Conservation (phyloP, 176 grass and related monocot species). For the Carex parvula region DNA sequence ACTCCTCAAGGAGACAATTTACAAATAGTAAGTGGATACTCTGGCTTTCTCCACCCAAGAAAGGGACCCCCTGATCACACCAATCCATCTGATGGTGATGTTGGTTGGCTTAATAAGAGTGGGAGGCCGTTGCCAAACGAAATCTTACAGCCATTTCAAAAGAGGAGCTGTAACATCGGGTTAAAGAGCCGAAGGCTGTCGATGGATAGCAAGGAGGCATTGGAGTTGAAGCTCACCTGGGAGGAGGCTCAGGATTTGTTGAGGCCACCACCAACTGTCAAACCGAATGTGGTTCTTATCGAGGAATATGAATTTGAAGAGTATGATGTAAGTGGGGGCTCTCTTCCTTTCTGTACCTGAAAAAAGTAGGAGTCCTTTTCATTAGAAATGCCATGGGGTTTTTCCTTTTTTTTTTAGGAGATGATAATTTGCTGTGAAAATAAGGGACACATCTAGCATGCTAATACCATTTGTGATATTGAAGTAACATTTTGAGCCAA, state of each 20-base stretch:
- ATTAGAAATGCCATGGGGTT: background rate
- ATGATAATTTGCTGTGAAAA: background rate
- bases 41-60: slow-evolving; percentile 74
- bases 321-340: slow-evolving; percentile 80
- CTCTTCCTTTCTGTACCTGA: background rate
- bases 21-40: slow-evolving; percentile 65
- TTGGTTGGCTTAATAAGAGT: slow-evolving; percentile 58
- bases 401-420: background rate
- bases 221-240: slow-evolving; percentile 89
- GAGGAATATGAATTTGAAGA: slow-evolving; percentile 99
- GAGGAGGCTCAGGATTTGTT: slow-evolving; percentile 96
- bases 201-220: slow-evolving; percentile 84
- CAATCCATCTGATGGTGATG: slow-evolving; percentile 59
- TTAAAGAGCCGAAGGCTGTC: slow-evolving; percentile 75
- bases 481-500: background rate
- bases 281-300: slow-evolving; percentile 81
- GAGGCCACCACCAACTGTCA: slow-evolving; percentile 76
- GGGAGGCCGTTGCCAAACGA: slow-evolving; percentile 52
- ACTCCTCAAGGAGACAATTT: slow-evolving; percentile 60
- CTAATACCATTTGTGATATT: background rate
- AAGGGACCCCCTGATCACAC: slow-evolving; percentile 55
- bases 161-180: slow-evolving; percentile 83
- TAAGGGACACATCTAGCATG: background rate
- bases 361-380: background rate
- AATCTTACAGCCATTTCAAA: slow-evolving; percentile 61